Percentiles rank a stretch among this genome's conserved stretches.
Evolutionary conservation across 352 stramenopile species (phyloP).

Genomic region (Bremia lactucae): DNA sequence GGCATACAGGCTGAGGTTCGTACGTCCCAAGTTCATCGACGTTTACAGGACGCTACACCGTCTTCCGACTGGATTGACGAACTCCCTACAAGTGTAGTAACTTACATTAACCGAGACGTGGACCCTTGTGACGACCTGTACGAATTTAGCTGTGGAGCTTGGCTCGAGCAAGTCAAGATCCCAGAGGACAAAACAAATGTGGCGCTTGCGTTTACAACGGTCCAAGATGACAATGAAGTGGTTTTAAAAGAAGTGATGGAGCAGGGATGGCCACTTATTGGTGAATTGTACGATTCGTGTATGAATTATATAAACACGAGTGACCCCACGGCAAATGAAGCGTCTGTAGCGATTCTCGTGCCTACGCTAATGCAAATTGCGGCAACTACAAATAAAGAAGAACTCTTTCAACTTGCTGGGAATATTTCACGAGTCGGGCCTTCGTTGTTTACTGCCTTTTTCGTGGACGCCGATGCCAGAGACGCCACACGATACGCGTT

Average conservation of each 20-base stretch:
- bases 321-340: constrained; percentile 18
- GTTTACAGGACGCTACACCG: constrained; percentile 9
- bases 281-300: constrained; percentile 48
- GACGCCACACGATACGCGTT: constrained; percentile 74
- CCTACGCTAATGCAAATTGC: constrained; percentile 37
- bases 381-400: constrained; percentile 16
- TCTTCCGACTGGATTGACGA: constrained; percentile 7
- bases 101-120: constrained; percentile 31
- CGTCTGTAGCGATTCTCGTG: constrained; percentile 10
- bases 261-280: constrained; percentile 53
- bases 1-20: constrained; percentile 25
- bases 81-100: constrained; percentile 25
- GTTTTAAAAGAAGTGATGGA: constrained; percentile 43
- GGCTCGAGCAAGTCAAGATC: constrained; percentile 33
- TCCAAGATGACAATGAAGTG: constrained; percentile 24
- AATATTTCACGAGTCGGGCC: constrained; percentile 42
- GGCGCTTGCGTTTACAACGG: constrained; percentile 23
- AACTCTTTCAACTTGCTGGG: constrained; percentile 44
- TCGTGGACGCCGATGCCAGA: constrained; percentile 67
- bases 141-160: constrained; percentile 49
- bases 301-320: constrained; percentile 54
- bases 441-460: constrained; percentile 72
- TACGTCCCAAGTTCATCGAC: constrained; percentile 21
- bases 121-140: constrained; percentile 73
- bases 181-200: constrained; percentile 26